Evolutionary conservation across 1,139 yeast species (phyloP), one percentile per base, ranked within the genome.

Genomic region (Yamadazyma buinensis): DNA sequence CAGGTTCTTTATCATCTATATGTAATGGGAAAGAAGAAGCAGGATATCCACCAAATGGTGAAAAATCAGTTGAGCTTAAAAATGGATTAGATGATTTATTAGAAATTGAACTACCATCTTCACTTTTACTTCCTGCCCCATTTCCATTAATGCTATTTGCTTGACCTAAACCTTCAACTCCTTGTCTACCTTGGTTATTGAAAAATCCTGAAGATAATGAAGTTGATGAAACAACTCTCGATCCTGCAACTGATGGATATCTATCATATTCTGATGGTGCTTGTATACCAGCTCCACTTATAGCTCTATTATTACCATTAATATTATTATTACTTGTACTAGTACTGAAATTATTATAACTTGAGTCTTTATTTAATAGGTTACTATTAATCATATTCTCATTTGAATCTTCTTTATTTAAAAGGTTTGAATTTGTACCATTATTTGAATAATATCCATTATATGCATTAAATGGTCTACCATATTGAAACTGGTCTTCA

Each of bases 41-140:
- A 2, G 97, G 96, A 56, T 85, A 88, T 9, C 96, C 97, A 36
- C 97, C 97, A 64, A 88, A 88, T 2, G 97, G 97, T 34, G 88
- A 79, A 47, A 80, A 68, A 38, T 65, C 70, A 4, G 59, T 44
- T 22, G 48, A 43, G 20, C 29, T 37, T 22, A 49, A 31, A 29
- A 51, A 52, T 12, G 57, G 56, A 34, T 49, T 52, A 4, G 51
- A 33, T 3, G 49, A 38, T 8, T 42, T 39, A 28, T 48, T 49
- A 26, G 43, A 41, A 2, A 52, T 46, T 14, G 43, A 34, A 3
- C 52, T 43, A 19, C 38, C 45, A 23, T 48, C 47, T 26, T 42
- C 47, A 18, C 40, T 35, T 31, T 45, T 46, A 12, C 28, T 31
- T 5, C 26, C 20, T 15, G 15, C 20, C 8, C 24, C 27, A 10